Evolutionary conservation across 2,329 filamentous ascomycete genomes (phyloP), one percentile per base, ranked within the genome.

Genomic region (Shiraia bambusicola): DNA sequence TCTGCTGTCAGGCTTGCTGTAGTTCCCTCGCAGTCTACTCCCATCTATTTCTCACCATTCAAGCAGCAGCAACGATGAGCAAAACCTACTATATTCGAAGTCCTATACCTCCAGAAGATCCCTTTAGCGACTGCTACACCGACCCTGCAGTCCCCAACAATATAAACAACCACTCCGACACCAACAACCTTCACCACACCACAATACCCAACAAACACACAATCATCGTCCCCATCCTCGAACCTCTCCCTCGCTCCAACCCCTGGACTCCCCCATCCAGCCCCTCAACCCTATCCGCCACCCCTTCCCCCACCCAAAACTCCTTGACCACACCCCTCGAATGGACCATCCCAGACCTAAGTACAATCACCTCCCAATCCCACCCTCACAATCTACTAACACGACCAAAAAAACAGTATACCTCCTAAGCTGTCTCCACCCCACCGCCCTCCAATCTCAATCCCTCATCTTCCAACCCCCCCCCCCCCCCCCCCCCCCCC

Each of bases 311-410:
- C 10, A 25, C n/a, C 8, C 11, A 37, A 19, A 13, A 28, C 17
- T 34, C 17, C 28, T 25, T 24, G 16, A 6, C 26, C 17, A 24
- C 12, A 0, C 34, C 48, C 2, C 42, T 59, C 32, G 13, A 41
- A 19, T 62, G 56, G 57, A 50, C 34, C 15, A 44, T 42, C 16
- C 33, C 34, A 12, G 44, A 50, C 30, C 36, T 61, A 12, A 49
- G 54, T 56, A 49, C 11, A 7, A 4, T n/a, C 11, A 27, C 22
- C 13, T 8, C 15, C 13, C 36, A n/a, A 16, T 2, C 11, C 12
- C 12, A 28, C 13, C 4, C 22, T 13, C 24, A 9, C 19, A 22
- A 22, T 8, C 16, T 35, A 44, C 47, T 41, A 40, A 40, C 14
- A 24, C 2, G n/a, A n/a, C n/a, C n/a, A n/a, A n/a, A 10, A 22